These are phyloP conservation scores for Phyllosticta citribraziliensis DNA, from an alignment of 2,329 filamentous ascomycete genomes.

Conservation along the genomic window DNA sequence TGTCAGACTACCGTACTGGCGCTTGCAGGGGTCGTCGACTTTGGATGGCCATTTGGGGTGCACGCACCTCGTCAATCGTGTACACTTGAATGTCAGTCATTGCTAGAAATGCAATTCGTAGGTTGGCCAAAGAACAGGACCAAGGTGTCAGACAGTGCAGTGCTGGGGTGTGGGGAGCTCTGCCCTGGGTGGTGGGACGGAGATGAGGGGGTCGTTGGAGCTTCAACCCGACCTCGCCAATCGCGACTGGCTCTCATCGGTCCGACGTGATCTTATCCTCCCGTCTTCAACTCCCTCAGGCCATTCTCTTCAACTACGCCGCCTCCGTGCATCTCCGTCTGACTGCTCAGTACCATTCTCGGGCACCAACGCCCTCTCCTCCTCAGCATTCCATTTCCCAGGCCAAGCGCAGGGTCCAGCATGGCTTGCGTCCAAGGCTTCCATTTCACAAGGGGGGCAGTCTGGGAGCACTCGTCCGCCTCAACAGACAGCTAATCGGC, in stretches of 20 bases:
- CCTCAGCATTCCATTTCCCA: background rate
- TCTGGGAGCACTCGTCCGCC: no score
- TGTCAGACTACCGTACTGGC: conserved; percentile 1
- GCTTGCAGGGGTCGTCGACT: background rate
- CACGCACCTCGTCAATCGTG: conserved; percentile 9
- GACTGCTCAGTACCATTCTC: background rate
- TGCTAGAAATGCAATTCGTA: background rate
- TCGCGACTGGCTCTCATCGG: background rate
- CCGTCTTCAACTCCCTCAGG: background rate
- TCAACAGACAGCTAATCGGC: no score
- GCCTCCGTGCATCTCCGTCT: background rate
- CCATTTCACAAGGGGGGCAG: no score
- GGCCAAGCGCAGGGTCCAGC: background rate
- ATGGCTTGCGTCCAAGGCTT: background rate
- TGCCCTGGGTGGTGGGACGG: background rate
- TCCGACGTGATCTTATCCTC: background rate
- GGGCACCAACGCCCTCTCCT: background rate
- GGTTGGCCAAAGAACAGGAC: background rate
- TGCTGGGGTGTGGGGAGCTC: conserved; percentile 1
- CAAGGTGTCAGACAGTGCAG: background rate
- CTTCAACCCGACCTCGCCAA: background rate
- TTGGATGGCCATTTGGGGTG: background rate
- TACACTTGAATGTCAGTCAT: conserved; percentile 9
- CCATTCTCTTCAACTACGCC: background rate
- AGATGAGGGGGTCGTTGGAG: background rate